Evolutionary conservation across 148 eudicot species (phyloP), one percentile per base, ranked within the genome.

Genomic region (Vaccinium macrocarpon): DNA sequence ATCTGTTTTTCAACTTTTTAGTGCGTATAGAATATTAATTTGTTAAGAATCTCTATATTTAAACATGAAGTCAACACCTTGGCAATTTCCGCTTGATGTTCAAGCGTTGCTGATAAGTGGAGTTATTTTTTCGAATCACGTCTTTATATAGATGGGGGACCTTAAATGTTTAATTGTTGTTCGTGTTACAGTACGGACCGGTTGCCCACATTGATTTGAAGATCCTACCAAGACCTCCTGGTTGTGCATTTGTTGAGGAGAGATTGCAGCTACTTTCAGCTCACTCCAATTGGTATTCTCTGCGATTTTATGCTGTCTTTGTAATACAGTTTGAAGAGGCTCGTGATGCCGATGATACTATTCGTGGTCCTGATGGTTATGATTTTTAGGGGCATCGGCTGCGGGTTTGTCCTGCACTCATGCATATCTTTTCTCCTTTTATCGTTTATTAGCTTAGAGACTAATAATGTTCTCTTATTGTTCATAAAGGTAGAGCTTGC

Each of bases 241-340:
- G n/a, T n/a, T n/a, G n/a, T n/a, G n/a, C 98, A 27, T 96, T 96
- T 91, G 97, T 96, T 86, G 98, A 96, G 97, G 99, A 93, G 81
- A 84, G 86, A 42, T 78, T 85, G 23, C n/a, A 27, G n/a, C 72
- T 50, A 21, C 29, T 66, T 62, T 56, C 66, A 48, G 16, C 4
- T 16, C n/a, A 3, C 59, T 42, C 1, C 16, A 6, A 46, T 76
- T 35, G 9, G 46, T 7, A 83, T 35, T 78, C 55, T 64, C 48
- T 49, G 4, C 35, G 35, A 81, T n/a, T n/a, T 38, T 8, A 50
- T 51, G 9, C 2, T 21, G 13, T 25, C 35, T n/a, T 79, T 5
- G n/a, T 83, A 11, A 78, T 79, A 79, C 88, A 96, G 98, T 96
- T 96, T 91, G 99, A 96, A 85, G 97, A 93, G 86, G 90, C 91